Base-by-base conservation (phyloP, 805 yeast species). In the Dipodascopsis tothii region DNA sequence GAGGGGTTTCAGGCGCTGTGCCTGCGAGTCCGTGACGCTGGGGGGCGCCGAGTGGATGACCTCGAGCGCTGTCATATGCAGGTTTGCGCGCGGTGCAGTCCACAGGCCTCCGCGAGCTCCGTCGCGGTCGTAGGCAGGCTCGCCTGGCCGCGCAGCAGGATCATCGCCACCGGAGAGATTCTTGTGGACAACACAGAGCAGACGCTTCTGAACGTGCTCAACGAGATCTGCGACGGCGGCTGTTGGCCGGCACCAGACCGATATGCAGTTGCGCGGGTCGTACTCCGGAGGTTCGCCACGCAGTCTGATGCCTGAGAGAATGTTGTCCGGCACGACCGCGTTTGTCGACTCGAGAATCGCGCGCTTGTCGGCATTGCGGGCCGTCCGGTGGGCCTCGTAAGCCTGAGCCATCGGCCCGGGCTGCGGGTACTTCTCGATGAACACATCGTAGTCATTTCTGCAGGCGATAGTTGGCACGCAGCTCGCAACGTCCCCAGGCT, bases 11-110 rank as follows among this genome's bases (percentile, higher is more conserved):
- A 50, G 25, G 23, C 32, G 21, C 4, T 30, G 33, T 7, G 39
- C n/a, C 4, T 28, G 37, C 3, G 20, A 14, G 19, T 30, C 32
- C n/a, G 48, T 43, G 14, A 32, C 37, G 14, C 41, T 35, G 11
- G 35, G 45, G 16, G 25, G 28, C 6, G 44, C 44, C n/a, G 53
- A 48, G 18, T 50, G 54, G 11, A 47, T 27, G 9, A 50, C 37
- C 23, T 50, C 54, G 9, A 50, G 44, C 21, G 52, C 50, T 5
- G 54, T 48, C 50, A 30, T 56, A 33, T 50, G 54, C 21, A 50
- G 40, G 23, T 35, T 35, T 52, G 21, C 50, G 36, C 32, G 54
- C 34, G 45, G 62, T 62, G 36, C 53, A 37, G 42, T 45, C 55
- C 45, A 60, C 35, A 23, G 14, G 30, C 30, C 30, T 9, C 14